Base-by-base conservation (phyloP, 2,329 filamentous ascomycete genomes). In the Trichoderma gracile region DNA sequence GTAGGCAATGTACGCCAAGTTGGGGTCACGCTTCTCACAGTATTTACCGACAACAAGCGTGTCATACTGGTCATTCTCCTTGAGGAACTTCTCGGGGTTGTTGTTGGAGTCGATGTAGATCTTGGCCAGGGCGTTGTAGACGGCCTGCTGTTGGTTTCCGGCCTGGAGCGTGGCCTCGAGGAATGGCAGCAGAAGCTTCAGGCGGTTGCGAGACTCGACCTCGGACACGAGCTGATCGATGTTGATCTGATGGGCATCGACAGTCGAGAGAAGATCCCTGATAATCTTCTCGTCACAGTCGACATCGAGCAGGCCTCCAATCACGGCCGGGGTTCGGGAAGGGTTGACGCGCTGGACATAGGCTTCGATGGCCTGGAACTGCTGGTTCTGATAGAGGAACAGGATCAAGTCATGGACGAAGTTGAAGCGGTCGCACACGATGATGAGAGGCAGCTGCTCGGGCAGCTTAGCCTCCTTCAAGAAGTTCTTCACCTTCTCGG, bases 61-160 rank as follows among this genome's bases (percentile, higher is more conserved):
- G 74, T 99, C 95, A 71, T 99, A 99, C 76, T 95, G 87, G 73
- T 97, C 92, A 74, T 99, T 99, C 80, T 97, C 92, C 81, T 95
- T 96, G 59, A 99, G 82, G 82, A 99, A 99, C 75, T 92, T 91
- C 83, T 99, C 95, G 0, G 95, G 95, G 76, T 97, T 93, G 80
- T 97, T 97, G 84, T 99, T 99, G 70, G 88, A 93, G 78, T 99
- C 95, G 65, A 99, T 99, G 80, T 99, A 99, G 71, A 99, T 99
- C 86, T 99, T 99, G 58, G 95, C 95, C 33, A 99, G 84, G 7
- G 95, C 96, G 70, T 99, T 98, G 84, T 91, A 98, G 19, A 99
- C 91, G 50, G 94, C 96, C 76, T 96, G 93, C 78, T 99, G 93
- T 77, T 96, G 91, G 79, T 97, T 97, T 50, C 95, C 95, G 58